Conservation (phyloP, 2,329 filamentous ascomycete genomes). For the Stagonosporopsis vannaccii region DNA sequence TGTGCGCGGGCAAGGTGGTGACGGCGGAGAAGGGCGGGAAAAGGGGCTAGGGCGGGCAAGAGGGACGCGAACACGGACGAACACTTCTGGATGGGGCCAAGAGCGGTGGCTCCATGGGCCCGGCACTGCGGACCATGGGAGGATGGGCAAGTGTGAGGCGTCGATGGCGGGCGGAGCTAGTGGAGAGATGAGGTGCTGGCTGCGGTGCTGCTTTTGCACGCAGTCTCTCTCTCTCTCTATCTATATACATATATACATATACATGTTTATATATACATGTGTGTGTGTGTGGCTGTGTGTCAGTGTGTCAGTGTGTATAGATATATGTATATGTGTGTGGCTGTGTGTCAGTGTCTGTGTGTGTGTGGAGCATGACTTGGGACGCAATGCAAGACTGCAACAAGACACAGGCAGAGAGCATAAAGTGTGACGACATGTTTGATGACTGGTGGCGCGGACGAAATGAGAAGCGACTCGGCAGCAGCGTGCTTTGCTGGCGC, state of each 20-base stretch:
- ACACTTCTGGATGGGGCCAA: conserved; percentile 13
- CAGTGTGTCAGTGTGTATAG: neutral
- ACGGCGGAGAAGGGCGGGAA: conserved; percentile 5
- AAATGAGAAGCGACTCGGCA: neutral
- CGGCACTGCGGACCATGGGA: conserved; percentile 12
- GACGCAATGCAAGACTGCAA: no score
- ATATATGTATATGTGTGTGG: neutral
- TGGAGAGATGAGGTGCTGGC: neutral
- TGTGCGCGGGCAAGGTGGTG: conserved; percentile 13
- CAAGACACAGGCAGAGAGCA: no score
- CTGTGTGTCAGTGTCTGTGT: neutral
- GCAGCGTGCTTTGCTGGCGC: neutral
- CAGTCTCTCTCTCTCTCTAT: no score
- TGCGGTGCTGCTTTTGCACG: conserved; percentile 12
- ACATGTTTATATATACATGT: no score
- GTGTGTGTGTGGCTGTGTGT: neutral
- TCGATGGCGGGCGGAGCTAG: neutral
- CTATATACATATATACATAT: no score
- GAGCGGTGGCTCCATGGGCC: conserved; percentile 1
- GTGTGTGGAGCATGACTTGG: no score
- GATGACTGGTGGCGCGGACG: neutral
- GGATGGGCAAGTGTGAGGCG: conserved; percentile 13
- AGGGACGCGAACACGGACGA: conserved; percentile 13
- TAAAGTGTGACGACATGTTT: neutral
- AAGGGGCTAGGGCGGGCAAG: conserved; percentile 10